These are phyloP conservation scores for Cichorium intybus DNA, from an alignment of 140 eudicot species.

Conservation along the genomic window DNA sequence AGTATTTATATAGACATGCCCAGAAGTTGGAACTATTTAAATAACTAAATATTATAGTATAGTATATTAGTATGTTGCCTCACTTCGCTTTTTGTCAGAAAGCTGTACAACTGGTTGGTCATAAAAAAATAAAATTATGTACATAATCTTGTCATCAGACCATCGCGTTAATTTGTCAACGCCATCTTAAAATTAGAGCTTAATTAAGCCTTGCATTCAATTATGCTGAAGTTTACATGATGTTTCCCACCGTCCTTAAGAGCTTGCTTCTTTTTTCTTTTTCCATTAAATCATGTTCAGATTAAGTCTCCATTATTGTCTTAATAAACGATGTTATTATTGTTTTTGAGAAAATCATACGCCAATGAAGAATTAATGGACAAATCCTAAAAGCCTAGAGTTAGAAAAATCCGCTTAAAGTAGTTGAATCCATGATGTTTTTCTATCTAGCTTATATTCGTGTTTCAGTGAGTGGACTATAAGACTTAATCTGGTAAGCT, in stretches of 20 bases:
- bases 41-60: too few relatives aligned
- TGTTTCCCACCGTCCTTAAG: constrained; percentile 37
- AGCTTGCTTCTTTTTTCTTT: background rate
- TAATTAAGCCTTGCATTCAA: constrained; percentile 52
- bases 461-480: too few relatives aligned
- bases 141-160: constrained; percentile 38
- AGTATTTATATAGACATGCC: constrained; percentile 63
- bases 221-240: constrained; percentile 52
- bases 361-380: too few relatives aligned
- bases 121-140: constrained; percentile 24
- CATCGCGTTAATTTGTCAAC: constrained; percentile 44
- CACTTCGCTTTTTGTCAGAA: constrained; percentile 37
- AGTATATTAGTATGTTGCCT: constrained; percentile 29
- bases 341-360: too few relatives aligned
- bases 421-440: too few relatives aligned
- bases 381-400: too few relatives aligned
- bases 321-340: too few relatives aligned
- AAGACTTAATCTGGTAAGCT: too few relatives aligned
- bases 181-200: constrained; percentile 27
- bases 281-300: too few relatives aligned
- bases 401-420: too few relatives aligned
- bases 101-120: constrained; percentile 59
- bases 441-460: too few relatives aligned
- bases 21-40: constrained; percentile 34
- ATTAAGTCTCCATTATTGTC: too few relatives aligned